Conservation (phyloP, 352 stramenopile genomes). For the Phytopythium delawarense region DNA sequence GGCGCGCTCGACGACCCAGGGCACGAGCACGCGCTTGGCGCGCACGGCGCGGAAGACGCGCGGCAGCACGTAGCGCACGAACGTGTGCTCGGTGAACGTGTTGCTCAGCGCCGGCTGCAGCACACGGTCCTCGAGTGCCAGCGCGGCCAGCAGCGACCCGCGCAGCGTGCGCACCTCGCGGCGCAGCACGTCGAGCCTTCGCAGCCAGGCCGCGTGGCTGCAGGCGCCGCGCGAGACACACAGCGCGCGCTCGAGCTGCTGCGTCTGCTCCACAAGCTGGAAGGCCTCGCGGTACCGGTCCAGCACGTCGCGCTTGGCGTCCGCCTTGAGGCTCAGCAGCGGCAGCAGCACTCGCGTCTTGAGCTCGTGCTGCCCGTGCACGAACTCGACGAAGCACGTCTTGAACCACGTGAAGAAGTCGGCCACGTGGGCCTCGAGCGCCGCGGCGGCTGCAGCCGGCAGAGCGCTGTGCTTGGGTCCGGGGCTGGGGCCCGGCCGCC, state of each 20-base stretch:
- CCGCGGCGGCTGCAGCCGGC: background rate
- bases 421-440: constrained; percentile 39
- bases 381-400: constrained; percentile 69
- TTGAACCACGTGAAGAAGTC: constrained; percentile 81
- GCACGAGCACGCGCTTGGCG: constrained; percentile 75
- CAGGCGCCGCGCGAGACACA: constrained; percentile 27
- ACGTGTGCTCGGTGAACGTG: constrained; percentile 71
- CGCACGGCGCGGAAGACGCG: constrained; percentile 73
- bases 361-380: constrained; percentile 59
- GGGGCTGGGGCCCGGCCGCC: background rate
- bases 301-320: constrained; percentile 53
- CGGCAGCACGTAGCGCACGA: constrained; percentile 71
- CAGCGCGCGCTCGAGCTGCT: constrained; percentile 47
- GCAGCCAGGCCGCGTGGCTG: constrained; percentile 51
- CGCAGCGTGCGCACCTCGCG: constrained; percentile 66
- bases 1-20: constrained; percentile 81
- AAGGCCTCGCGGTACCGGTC: constrained; percentile 68
- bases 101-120: constrained; percentile 51
- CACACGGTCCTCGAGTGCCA: constrained; percentile 75
- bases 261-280: constrained; percentile 50
- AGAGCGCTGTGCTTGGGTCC: too few relatives aligned
- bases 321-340: constrained; percentile 44
- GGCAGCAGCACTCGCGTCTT: constrained; percentile 61
- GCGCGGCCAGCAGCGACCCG: constrained; percentile 52
- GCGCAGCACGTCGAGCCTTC: constrained; percentile 59